Base-by-base conservation (phyloP, 2,329 filamentous ascomycete species). In the Penicillium sp. region DNA sequence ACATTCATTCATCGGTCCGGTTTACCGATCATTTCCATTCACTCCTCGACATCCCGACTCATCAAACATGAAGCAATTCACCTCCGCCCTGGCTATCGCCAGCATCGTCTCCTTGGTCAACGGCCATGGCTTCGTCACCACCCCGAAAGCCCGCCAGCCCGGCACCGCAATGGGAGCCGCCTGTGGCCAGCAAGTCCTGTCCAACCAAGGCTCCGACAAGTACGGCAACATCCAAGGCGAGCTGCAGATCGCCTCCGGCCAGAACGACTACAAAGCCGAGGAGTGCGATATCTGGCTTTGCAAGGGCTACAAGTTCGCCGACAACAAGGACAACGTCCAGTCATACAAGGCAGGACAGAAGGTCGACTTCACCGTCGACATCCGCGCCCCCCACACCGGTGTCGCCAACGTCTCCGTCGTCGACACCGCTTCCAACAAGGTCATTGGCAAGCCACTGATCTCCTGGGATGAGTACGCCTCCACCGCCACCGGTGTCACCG, bases 161-260 rank as follows among this genome's bases (percentile, higher is more conserved):
- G 82, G 82, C 46, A 31, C 69, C 42, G 80, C 80, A 59, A 80
- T 82, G 75, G 65, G 74, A 57, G 68, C 75, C 15, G 78, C 79
- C 52, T 85, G 82, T 61, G 82, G 82, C 52, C 65, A 77, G 58
- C 81, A 83, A 69, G 77, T 82, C 63, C 77, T 75, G 71, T 76
- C 76, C 74, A 80, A 80, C 72, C 78, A 82, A 71, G 59, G 60
- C 35, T 74, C 78, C 16, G 82, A 84, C 75, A 75, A 78, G 67
- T 80, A 80, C 68, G 81, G 81, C 62, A 85, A 84, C 68, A 71
- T 85, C 60, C 82, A 85, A 69, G 77, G 77, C 54, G 73, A 81
- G 60, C 73, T 82, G 41, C 79, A 83, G 66, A 73, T 79, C 46
- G 78, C 76, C 65, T 67, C 52, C 54, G 63, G 67, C 59, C 79